Conservation (phyloP, 176 grass and related monocot genomes). For the Zea luxurians region DNA sequence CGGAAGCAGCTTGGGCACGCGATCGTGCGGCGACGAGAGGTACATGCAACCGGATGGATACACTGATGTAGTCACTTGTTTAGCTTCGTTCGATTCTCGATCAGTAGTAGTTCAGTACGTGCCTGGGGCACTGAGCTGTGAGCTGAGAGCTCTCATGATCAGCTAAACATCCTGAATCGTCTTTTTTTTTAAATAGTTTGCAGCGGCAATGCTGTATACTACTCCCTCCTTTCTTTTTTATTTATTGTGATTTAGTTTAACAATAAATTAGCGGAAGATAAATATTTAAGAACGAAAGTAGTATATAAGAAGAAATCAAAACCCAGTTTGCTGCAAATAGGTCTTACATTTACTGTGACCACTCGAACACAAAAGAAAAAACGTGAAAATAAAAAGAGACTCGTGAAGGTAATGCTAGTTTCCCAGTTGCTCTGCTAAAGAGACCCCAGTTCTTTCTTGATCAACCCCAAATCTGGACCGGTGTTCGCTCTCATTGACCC, state of each 20-base stretch:
- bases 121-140: not conserved
- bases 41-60: conserved; percentile 6
- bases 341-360: not conserved
- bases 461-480: too few species aligned
- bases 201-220: too few species aligned
- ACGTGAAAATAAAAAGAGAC: not conserved
- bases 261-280: too few species aligned
- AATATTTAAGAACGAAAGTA: too few species aligned
- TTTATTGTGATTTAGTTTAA: too few species aligned
- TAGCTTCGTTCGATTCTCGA: not conserved
- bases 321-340: not conserved
- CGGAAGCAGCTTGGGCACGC: not conserved
- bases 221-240: too few species aligned
- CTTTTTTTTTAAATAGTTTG: too few species aligned
- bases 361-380: not conserved
- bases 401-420: not conserved
- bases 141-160: not conserved
- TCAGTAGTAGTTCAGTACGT: not conserved
- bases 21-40: not conserved
- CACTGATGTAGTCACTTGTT: conserved; percentile 18
- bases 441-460: too few species aligned
- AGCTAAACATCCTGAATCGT: not conserved
- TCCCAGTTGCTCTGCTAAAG: too few species aligned
- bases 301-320: not conserved
- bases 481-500: too few species aligned